phyloP scores from a whole-genome alignment of 805 yeast genomes.

The Ogataea methanolica region DNA sequence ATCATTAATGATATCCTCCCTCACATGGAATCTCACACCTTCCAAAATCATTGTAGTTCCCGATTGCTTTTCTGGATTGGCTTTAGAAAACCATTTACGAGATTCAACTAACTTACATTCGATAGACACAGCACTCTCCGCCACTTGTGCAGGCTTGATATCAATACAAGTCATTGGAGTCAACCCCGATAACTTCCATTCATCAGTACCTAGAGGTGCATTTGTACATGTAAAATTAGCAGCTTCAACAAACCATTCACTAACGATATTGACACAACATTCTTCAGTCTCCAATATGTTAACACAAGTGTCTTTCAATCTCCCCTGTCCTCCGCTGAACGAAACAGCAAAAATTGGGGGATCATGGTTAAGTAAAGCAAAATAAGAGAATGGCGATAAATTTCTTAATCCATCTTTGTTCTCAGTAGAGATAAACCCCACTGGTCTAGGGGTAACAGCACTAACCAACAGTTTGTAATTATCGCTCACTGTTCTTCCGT shows the following conservation, averaged over 20 bases:
- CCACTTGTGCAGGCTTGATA: constrained; percentile 54
- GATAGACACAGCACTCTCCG: constrained; percentile 55
- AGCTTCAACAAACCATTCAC: constrained; percentile 64
- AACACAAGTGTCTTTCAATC: constrained; percentile 44
- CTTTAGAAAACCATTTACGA: constrained; percentile 42
- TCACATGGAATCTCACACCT: constrained; percentile 52
- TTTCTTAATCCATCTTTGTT: constrained; percentile 39
- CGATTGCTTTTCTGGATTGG: constrained; percentile 29
- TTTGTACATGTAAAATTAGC: constrained; percentile 46
- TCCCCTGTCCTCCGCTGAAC: constrained; percentile 35
- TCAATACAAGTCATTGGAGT: constrained; percentile 39
- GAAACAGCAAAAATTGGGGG: constrained; percentile 58
- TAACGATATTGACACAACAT: constrained; percentile 49
- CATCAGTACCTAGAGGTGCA: constrained; percentile 47
- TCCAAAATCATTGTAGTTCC: constrained; percentile 44
- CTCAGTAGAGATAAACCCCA: constrained; percentile 52
- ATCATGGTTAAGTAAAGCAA: constrained; percentile 41
- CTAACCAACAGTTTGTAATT: constrained; percentile 50
- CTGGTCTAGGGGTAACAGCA: constrained; percentile 56
- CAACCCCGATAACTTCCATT: constrained; percentile 53
- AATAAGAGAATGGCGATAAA: constrained; percentile 60
- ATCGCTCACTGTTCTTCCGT: constrained; percentile 34
- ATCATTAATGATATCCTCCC: constrained; percentile 49
- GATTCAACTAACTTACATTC: constrained; percentile 46
- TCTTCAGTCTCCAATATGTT: constrained; percentile 50